These are phyloP conservation scores for Chrysosphaeria jannelii DNA, from an alignment of 2,329 filamentous ascomycete genomes.

Conservation along the genomic window DNA sequence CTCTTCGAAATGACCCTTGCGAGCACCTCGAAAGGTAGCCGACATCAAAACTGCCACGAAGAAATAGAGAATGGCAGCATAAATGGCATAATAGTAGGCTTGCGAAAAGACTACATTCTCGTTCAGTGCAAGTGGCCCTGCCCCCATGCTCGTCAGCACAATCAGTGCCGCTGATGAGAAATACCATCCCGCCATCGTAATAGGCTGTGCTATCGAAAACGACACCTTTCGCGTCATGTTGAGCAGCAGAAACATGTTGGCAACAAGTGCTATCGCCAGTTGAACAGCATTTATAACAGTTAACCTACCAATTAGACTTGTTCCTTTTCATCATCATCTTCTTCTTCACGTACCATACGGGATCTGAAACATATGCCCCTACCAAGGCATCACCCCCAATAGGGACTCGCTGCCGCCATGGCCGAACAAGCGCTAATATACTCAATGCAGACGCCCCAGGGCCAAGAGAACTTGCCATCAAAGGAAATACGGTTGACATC, in stretches of 20 bases:
- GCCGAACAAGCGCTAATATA: constrained; percentile 55
- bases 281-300: constrained; percentile 50
- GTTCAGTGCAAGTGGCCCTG: constrained; percentile 18
- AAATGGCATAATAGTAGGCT: constrained; percentile 65
- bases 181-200: constrained; percentile 60
- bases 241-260: constrained; percentile 56
- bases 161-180: constrained; percentile 33
- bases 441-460: constrained; percentile 71
- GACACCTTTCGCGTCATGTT: constrained; percentile 62
- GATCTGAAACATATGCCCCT: too few relatives aligned
- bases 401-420: constrained; percentile 47
- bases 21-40: constrained; percentile 52
- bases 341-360: too few relatives aligned
- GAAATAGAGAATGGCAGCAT: constrained; percentile 53
- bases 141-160: constrained; percentile 32
- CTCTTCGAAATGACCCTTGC: constrained; percentile 35
- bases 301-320: constrained; percentile 15
- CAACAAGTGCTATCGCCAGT: constrained; percentile 41
- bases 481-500: constrained; percentile 33
- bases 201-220: constrained; percentile 54
- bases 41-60: constrained; percentile 47
- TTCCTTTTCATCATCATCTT: too few relatives aligned
- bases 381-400: too few relatives aligned
- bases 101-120: constrained; percentile 37
- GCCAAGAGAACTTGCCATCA: constrained; percentile 58